Evolutionary conservation across 768 basidiomycete genomes (phyloP), one percentile per base, ranked within the genome.

Genomic region (Tylopilus sp.): DNA sequence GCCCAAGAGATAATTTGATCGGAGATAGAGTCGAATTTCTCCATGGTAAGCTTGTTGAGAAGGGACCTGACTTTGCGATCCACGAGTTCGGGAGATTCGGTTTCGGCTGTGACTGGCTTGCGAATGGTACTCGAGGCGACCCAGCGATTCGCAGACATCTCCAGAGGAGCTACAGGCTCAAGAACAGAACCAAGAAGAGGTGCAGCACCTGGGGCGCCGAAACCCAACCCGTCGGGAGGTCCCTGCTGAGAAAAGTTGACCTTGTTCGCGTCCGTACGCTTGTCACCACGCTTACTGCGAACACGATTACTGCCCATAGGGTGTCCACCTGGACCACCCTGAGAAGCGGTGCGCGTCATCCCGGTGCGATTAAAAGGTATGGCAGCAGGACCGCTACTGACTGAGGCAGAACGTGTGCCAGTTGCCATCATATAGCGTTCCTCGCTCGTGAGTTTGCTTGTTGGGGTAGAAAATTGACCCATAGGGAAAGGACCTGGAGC

Each of bases 21-120:
- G 3, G 94, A 95, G 64, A 98, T 97, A 8, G 90, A 85, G 59
- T 94, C 91, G 77, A 98, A 98, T 59, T 88, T 89, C 76, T 98
- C 93, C 83, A 94, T 88, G 13, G 95, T 95, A 31, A 98, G 81
- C 74, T 93, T 97, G 80, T 98, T 95, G 61, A 98, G 85, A 51
- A 97, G 73, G 46, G 76, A 75, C 70, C 88, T 93, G 74, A 97
- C 94, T 72, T 95, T 95, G 47, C 92, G 88, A 60, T 97, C 92
- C 23, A 98, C 91, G 55, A 88, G 71, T 60, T 91, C 91, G 10
- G 91, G 86, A 1, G 88, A 84, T 40, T 91, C 86, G 12, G 73
- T 69, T 41, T 89, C 85, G 5, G 55, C 56, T 13, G 53, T 51
- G 6, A 30, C 43, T 30, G 75, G 60, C 6, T 75, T 64, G 62